Conservation (phyloP, 192 early-diverging fungal species). For the Coemansia sp. region DNA sequence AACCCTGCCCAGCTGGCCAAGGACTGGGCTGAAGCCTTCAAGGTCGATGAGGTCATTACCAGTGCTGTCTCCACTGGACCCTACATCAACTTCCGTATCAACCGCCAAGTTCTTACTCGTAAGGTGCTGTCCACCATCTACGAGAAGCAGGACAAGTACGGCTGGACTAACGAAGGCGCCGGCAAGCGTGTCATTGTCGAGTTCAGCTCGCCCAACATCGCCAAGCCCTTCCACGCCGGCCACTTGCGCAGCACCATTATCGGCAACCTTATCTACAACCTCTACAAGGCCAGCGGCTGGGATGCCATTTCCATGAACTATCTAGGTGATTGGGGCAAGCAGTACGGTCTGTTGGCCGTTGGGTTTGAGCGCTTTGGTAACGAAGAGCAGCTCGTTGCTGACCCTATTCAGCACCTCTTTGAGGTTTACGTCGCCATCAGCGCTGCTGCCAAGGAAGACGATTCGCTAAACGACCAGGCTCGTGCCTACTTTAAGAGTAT, state of each 20-base stretch:
- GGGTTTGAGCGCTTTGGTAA: slow-evolving; percentile 81
- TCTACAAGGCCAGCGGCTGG: slow-evolving; percentile 83
- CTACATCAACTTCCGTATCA: slow-evolving; percentile 77
- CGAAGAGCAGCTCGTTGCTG: slow-evolving; percentile 72
- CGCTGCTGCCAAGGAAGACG: slow-evolving; percentile 66
- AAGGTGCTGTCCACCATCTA: slow-evolving; percentile 61
- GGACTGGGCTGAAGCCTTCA: slow-evolving; percentile 66
- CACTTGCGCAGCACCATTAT: slow-evolving; percentile 98
- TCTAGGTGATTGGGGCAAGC: slow-evolving; percentile 99
- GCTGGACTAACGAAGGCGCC: slow-evolving; percentile 63
- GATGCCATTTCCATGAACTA: slow-evolving; percentile 95
- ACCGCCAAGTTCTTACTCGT: slow-evolving; percentile 57
- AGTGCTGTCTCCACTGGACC: slow-evolving; percentile 61
- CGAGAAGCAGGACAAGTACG: slow-evolving; percentile 59
- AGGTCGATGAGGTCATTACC: slow-evolving; percentile 59
- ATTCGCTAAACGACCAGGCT: slow-evolving; percentile 76
- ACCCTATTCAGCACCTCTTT: slow-evolving; percentile 90
- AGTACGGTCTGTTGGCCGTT: slow-evolving; percentile 93
- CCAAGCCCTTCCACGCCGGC: slow-evolving; percentile 97
- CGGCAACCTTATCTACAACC: slow-evolving; percentile 86
- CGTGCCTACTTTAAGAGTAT: slow-evolving; percentile 90
- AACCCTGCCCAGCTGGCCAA: slow-evolving; percentile 68
- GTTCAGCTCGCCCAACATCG: slow-evolving; percentile 96
- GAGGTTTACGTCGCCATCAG: slow-evolving; percentile 93
- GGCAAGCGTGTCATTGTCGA: slow-evolving; percentile 88